These are phyloP conservation scores for Excoecaria cochinchinensis DNA, from an alignment of 345 rosid species.

Conservation along the genomic window DNA sequence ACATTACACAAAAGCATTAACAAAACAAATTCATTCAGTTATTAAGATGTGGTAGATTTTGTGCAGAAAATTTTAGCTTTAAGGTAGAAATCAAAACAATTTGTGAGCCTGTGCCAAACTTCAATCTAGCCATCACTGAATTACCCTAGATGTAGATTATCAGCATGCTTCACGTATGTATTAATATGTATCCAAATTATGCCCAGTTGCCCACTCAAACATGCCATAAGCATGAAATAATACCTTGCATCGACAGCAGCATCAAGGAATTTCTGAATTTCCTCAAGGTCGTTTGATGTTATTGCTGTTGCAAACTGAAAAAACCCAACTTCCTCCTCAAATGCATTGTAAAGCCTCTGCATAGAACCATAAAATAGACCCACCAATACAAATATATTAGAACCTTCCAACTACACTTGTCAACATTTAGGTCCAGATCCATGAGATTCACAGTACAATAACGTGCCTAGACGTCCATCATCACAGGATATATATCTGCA, in stretches of 20 bases:
- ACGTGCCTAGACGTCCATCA: background rate
- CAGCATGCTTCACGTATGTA: background rate
- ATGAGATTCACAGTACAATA: background rate
- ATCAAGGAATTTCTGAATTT: conserved; percentile 87
- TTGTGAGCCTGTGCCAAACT: background rate
- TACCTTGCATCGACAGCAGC: conserved; percentile 86
- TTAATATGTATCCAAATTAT: background rate
- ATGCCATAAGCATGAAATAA: conserved; percentile 24
- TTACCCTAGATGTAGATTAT: background rate
- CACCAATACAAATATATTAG: background rate
- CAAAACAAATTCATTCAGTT: background rate
- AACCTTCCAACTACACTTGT: background rate
- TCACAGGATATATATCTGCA: background rate
- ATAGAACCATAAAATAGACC: conserved; percentile 11
- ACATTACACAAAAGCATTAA: background rate
- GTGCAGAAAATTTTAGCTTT: background rate
- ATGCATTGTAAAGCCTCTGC: conserved; percentile 74
- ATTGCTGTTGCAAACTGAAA: conserved; percentile 87
- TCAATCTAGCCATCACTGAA: background rate
- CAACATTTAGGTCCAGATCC: background rate
- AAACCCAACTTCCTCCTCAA: conserved; percentile 75
- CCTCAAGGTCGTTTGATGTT: conserved; percentile 85
- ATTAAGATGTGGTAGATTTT: background rate
- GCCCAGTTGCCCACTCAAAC: conserved; percentile 9
- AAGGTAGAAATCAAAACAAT: background rate